Conservation (phyloP, 1,284 basidiomycete species). For the Jaminaea rosea region DNA sequence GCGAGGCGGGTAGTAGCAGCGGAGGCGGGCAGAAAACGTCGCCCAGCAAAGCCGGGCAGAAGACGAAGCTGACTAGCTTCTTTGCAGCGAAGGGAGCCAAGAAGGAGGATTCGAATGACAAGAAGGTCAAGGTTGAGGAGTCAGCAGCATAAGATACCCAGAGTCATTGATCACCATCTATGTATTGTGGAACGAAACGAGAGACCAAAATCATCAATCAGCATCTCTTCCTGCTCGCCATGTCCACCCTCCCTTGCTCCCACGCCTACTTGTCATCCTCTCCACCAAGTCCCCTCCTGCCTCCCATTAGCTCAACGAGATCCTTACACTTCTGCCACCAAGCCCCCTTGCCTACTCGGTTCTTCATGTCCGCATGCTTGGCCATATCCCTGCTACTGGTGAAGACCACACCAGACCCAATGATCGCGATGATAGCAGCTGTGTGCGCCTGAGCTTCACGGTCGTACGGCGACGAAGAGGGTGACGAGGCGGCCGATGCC, state of each 20-base stretch:
- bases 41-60: background rate
- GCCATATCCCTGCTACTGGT: conserved; percentile 77
- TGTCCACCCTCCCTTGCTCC: background rate
- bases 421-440: conserved; percentile 84
- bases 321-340: conserved; percentile 62
- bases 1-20: too few species aligned
- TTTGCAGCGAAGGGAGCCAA: background rate
- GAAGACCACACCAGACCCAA: conserved; percentile 68
- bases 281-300: conserved; percentile 16
- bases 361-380: conserved; percentile 76
- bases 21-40: background rate
- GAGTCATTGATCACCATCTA: too few species aligned
- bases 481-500: conserved; percentile 4
- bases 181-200: too few species aligned
- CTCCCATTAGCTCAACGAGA: conserved; percentile 34
- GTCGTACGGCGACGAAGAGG: conserved; percentile 10
- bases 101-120: too few species aligned
- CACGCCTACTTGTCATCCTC: background rate
- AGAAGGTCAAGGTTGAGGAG: too few species aligned
- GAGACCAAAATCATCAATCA: too few species aligned
- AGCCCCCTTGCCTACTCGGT: conserved; percentile 66
- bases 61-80: conserved; percentile 2
- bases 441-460: conserved; percentile 50
- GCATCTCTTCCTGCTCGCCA: too few species aligned
- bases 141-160: too few species aligned